Evolutionary conservation across 345 rosid species (phyloP), one percentile per base, ranked within the genome.

Genomic region (Salix suchowensis): DNA sequence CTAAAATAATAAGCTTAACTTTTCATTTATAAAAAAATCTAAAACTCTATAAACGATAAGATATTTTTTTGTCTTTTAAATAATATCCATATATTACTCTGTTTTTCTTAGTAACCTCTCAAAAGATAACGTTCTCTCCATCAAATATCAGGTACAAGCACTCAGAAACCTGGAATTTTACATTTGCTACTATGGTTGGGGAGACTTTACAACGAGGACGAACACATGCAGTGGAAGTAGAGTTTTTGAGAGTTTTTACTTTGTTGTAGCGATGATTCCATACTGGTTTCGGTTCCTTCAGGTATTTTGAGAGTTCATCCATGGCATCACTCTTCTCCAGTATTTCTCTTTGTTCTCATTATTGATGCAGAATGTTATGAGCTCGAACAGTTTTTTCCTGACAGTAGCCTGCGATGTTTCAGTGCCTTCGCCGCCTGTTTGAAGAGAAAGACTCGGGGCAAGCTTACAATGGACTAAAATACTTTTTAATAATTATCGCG

Each of bases 281-380:
- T 88, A 87, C 68, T 89, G 92, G 98, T 65, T 86, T 82, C 94
- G 95, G 39, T 84, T 90, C 40, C 78, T 91, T 74, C 95, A 88
- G 92, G 98, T 89, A 83, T n/a, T 7, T 67, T 68, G 34, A 34
- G 14, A 14, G 15, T n/a, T 44, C 26, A 36, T 7, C 58, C 6
- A 62, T 54, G 44, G 16, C 44, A 36, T 37, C 68, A 72, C 0
- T 30, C 30, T 9, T 16, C 46, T 42, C 55, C 37, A 32, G 15
- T 7, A 44, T 16, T 34, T 48, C 19, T 4, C 14, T 6, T 4
- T 21, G 23, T 40, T 16, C 12, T 46, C 12, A 12, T 40, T 52
- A 0, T 14, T 23, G 1, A 24, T 54, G 18, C 18, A 46, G 4
- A 1, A 46, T 46, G 52, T 3, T 4, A 46, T 14, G 52, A 13